phyloP scores from a whole-genome alignment of 1,284 basidiomycete species.

The Wallemia ichthyophaga region DNA sequence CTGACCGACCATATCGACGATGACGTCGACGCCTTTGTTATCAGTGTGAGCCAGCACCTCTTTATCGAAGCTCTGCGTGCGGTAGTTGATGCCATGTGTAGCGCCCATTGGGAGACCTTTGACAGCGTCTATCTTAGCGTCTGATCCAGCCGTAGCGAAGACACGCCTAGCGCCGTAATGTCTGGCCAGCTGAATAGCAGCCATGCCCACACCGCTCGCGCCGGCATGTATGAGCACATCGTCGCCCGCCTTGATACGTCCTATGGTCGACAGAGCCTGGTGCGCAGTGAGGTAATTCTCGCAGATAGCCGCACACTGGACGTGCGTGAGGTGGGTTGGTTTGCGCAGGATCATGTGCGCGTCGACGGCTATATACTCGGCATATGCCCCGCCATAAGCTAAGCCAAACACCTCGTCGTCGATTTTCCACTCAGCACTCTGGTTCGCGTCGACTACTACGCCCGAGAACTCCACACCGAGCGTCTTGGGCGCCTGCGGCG shows the following conservation, averaged over 20 bases:
- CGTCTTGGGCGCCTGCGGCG: slow-evolving; percentile 33
- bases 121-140: slow-evolving; percentile 56
- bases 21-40: slow-evolving; percentile 34
- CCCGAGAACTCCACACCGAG: slow-evolving; percentile 83
- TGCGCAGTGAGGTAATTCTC: slow-evolving; percentile 69
- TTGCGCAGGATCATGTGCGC: slow-evolving; percentile 43
- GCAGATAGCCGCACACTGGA: slow-evolving; percentile 52
- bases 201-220: slow-evolving; percentile 65
- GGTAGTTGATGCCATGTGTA: slow-evolving; percentile 58
- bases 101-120: slow-evolving; percentile 28
- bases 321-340: slow-evolving; percentile 43
- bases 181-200: slow-evolving; percentile 65
- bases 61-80: slow-evolving; percentile 41
- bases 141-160: slow-evolving; percentile 53
- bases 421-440: slow-evolving; percentile 28
- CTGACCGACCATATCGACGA: slow-evolving; percentile 65
- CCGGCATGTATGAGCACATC: slow-evolving; percentile 65
- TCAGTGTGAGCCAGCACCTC: slow-evolving; percentile 32
- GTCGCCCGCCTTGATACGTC: slow-evolving; percentile 35
- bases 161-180: slow-evolving; percentile 36
- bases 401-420: slow-evolving; percentile 73
- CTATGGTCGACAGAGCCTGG: slow-evolving; percentile 43
- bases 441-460: slow-evolving; percentile 27
- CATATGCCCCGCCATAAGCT: slow-evolving; percentile 56
- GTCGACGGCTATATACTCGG: slow-evolving; percentile 48